Evolutionary conservation across 345 rosid genomes (phyloP).

Genomic region (Rhizophora apiculata): DNA sequence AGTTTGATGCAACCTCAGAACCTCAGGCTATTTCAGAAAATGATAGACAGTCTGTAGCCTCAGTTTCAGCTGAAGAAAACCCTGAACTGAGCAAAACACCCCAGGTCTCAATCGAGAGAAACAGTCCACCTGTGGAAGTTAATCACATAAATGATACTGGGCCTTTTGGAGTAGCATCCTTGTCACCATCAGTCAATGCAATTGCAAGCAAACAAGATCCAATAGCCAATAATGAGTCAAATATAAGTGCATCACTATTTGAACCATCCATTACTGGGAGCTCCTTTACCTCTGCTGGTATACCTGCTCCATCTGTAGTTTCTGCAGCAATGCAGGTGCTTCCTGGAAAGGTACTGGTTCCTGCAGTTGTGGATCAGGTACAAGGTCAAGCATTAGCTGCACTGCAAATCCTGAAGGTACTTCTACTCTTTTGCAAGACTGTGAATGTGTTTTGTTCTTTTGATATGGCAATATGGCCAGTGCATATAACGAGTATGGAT

Average conservation of each 20-base stretch:
- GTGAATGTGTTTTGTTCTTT: background rate
- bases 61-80: constrained; percentile 34
- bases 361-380: constrained; percentile 75
- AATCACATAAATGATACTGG: constrained; percentile 31
- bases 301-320: constrained; percentile 82
- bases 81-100: constrained; percentile 31
- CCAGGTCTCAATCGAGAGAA: constrained; percentile 26
- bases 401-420: constrained; percentile 84
- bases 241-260: constrained; percentile 25
- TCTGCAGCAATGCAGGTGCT: constrained; percentile 57
- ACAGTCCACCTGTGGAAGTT: constrained; percentile 38
- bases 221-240: constrained; percentile 31
- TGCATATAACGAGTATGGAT: background rate
- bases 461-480: background rate
- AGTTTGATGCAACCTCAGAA: constrained; percentile 33
- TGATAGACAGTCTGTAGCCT: constrained; percentile 22
- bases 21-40: constrained; percentile 29
- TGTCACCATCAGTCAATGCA: constrained; percentile 35
- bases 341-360: constrained; percentile 82
- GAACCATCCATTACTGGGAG: constrained; percentile 35
- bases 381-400: constrained; percentile 89
- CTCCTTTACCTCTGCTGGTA: constrained; percentile 55
- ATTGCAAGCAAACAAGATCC: constrained; percentile 30
- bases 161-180: constrained; percentile 29
- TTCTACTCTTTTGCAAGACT: background rate